These are phyloP conservation scores for Aphanomyces cochlioides DNA, from an alignment of 352 stramenopile species.

Conservation along the genomic window DNA sequence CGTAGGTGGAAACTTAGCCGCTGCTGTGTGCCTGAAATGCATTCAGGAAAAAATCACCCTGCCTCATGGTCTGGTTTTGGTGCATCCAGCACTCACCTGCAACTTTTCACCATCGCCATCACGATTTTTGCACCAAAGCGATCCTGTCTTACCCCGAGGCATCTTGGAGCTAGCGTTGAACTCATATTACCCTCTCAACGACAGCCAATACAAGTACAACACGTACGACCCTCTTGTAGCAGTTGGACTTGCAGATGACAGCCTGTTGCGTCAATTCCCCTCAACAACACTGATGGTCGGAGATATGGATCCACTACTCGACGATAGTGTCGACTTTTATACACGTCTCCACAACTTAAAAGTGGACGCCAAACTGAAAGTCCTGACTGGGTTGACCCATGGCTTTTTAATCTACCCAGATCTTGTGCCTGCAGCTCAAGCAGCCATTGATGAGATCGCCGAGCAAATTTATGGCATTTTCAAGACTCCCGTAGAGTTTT, in stretches of 20 bases:
- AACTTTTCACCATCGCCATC: constrained; percentile 83
- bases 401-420: constrained; percentile 86
- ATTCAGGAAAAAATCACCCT: constrained; percentile 68
- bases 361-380: constrained; percentile 75
- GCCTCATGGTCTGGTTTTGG: constrained; percentile 80
- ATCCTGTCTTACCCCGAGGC: constrained; percentile 74
- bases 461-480: constrained; percentile 34
- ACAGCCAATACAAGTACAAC: constrained; percentile 85
- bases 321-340: constrained; percentile 89
- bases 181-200: constrained; percentile 81
- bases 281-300: constrained; percentile 80
- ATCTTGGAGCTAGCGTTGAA: constrained; percentile 79
- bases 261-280: constrained; percentile 68
- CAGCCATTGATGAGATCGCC: constrained; percentile 76
- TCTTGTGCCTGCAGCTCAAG: constrained; percentile 71
- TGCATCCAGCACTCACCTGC: constrained; percentile 88
- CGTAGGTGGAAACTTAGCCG: constrained; percentile 80
- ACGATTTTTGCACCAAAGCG: constrained; percentile 83
- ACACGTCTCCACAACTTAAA: constrained; percentile 75
- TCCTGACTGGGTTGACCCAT: constrained; percentile 78
- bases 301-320: constrained; percentile 79
- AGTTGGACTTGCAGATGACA: constrained; percentile 71
- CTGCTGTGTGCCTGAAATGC: constrained; percentile 76
- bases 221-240: constrained; percentile 86
- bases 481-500: not conserved